phyloP scores from a whole-genome alignment of 495 filamentous ascomycete species.

The Lepraria neglecta region DNA sequence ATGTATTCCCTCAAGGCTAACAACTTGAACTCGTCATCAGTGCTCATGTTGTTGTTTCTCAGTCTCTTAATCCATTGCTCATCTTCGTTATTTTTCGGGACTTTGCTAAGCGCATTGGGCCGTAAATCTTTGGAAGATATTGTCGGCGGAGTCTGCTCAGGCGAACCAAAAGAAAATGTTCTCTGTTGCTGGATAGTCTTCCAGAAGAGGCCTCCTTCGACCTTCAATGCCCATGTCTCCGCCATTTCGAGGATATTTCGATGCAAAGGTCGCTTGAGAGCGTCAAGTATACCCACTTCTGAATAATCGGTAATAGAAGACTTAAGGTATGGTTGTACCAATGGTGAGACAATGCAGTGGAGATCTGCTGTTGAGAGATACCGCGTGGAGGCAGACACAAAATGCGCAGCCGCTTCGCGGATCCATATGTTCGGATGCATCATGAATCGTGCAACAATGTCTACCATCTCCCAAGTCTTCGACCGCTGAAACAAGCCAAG shows the following conservation, averaged over 20 bases:
- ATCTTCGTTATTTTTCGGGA: conserved; percentile 81
- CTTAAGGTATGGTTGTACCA: conserved; percentile 78
- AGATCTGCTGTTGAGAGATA: conserved; percentile 77
- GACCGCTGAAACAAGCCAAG: conserved; percentile 80
- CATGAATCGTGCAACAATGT: conserved; percentile 72
- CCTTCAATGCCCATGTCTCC: conserved; percentile 75
- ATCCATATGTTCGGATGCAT: conserved; percentile 96
- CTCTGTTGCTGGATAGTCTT: conserved; percentile 59
- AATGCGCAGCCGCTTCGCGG: conserved; percentile 75
- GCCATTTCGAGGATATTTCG: conserved; percentile 77
- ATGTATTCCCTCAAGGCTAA: conserved; percentile 84
- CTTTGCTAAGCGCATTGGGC: conserved; percentile 29
- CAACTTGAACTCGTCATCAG: conserved; percentile 87
- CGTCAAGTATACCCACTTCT: conserved; percentile 69
- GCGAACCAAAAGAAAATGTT: conserved; percentile 58
- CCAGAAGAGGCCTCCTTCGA: conserved; percentile 81
- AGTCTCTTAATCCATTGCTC: conserved; percentile 86
- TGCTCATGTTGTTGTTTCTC: conserved; percentile 71
- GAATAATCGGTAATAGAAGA: conserved; percentile 56
- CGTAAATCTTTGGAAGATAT: conserved; percentile 42
- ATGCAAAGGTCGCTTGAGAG: conserved; percentile 76
- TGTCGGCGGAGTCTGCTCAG: conserved; percentile 39
- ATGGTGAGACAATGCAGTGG: conserved; percentile 71
- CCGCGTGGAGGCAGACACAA: conserved; percentile 67
- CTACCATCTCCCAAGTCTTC: conserved; percentile 79